phyloP scores from a whole-genome alignment of 1,284 basidiomycete genomes.

The Heterobasidion parviporum region DNA sequence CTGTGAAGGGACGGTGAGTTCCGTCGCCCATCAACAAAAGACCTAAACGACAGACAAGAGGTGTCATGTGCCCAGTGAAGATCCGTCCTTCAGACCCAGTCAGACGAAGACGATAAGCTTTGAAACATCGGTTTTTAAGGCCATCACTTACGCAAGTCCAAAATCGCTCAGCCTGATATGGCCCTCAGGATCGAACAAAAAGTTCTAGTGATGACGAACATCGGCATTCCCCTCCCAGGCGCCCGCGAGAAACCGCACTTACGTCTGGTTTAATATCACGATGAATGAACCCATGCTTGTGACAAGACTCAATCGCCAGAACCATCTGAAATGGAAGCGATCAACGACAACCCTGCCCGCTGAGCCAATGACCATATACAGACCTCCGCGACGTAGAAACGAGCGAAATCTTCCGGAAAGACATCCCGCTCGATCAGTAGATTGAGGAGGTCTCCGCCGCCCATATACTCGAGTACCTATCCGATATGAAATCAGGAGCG shows the following conservation, averaged over 20 bases:
- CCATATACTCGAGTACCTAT: slow-evolving; percentile 89
- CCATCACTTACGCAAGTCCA: slow-evolving; percentile 74
- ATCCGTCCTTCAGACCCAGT: slow-evolving; percentile 48
- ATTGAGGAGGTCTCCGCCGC: slow-evolving; percentile 92
- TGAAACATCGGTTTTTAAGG: slow-evolving; percentile 7
- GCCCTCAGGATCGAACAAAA: slow-evolving; percentile 87
- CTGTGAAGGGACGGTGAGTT: slow-evolving; percentile 28
- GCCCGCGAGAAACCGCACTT: slow-evolving; percentile 23
- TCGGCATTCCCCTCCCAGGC: slow-evolving; percentile 4
- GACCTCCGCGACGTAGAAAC: slow-evolving; percentile 93
- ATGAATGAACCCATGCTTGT: slow-evolving; percentile 94
- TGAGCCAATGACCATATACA: slow-evolving; percentile 14
- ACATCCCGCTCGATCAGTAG: slow-evolving; percentile 90
- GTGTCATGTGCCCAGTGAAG: slow-evolving; percentile 91
- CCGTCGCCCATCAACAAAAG: neutral
- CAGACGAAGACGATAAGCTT: slow-evolving; percentile 9
- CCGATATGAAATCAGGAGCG: slow-evolving; percentile 38
- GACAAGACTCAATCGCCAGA: slow-evolving; percentile 90
- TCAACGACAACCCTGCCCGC: neutral
- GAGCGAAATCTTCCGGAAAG: slow-evolving; percentile 89
- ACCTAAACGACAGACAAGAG: slow-evolving; percentile 45
- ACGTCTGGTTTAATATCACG: slow-evolving; percentile 95
- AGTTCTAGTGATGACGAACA: slow-evolving; percentile 54
- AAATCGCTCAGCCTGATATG: slow-evolving; percentile 96
- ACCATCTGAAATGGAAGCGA: slow-evolving; percentile 62